These are phyloP conservation scores for Aspergillus persii DNA, from an alignment of 2,329 filamentous ascomycete species.

Conservation along the genomic window DNA sequence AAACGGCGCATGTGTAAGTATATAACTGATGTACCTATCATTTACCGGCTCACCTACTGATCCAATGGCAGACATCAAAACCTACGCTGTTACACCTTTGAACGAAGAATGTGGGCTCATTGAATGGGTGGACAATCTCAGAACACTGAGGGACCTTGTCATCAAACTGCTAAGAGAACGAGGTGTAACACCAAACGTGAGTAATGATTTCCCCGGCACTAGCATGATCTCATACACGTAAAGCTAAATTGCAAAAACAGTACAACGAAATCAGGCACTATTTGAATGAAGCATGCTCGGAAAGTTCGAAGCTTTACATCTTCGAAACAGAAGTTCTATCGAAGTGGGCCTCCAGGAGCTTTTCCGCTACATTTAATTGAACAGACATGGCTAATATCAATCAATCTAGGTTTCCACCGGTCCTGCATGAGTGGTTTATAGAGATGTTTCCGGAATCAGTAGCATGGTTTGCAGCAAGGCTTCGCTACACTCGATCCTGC, in stretches of 20 bases:
- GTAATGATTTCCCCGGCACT: conserved; percentile 8
- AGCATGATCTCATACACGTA: neutral
- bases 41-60: conserved; percentile 10
- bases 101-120: conserved; percentile 98
- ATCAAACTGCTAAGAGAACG: conserved; percentile 74
- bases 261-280: conserved; percentile 63
- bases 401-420: conserved; percentile 65
- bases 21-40: neutral
- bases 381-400: conserved; percentile 9
- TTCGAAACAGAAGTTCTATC: conserved; percentile 66
- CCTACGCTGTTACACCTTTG: conserved; percentile 92
- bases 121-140: conserved; percentile 97
- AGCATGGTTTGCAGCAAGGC: conserved; percentile 83
- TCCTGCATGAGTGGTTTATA: conserved; percentile 92
- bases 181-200: conserved; percentile 57
- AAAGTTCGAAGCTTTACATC: conserved; percentile 61
- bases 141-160: conserved; percentile 88
- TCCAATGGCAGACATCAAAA: conserved; percentile 67
- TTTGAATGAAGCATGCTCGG: conserved; percentile 64
- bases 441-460: conserved; percentile 92
- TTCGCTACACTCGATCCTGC: conserved; percentile 87
- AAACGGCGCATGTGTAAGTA: conserved; percentile 71
- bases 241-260: conserved; percentile 42
- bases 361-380: neutral
- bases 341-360: conserved; percentile 30